Base-by-base conservation (phyloP, 768 basidiomycete genomes). In the Leccinum variicolor region DNA sequence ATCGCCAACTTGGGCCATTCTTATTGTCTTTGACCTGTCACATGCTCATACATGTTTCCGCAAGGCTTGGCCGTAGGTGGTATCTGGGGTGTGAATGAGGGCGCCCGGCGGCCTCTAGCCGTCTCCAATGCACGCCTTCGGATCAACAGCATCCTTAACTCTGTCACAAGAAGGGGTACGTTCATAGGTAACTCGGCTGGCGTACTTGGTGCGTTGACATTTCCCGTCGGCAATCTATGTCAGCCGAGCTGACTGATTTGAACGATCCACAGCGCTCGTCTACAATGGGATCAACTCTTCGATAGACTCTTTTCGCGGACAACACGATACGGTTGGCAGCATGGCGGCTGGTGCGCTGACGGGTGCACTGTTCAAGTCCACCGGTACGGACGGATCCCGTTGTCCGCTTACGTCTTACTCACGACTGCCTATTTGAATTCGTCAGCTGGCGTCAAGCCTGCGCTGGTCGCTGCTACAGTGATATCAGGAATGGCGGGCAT, bases 141-240 rank as follows among this genome's bases (percentile, higher is more conserved):
- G 80, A 88, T 98, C 78, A 99, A 98, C 77, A 95, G 93, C 73
- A 77, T 99, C 60, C 83, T 99, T 64, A 99, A 98, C 81, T 91
- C 93, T 71, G 86, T 96, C 73, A 98, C 97, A 60, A 81, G 96
- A 77, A 84, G 97, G 76, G 97, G 97, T 31, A 96, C 93, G 48
- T 97, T 96, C 77, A 88, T 97, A 75, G 97, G 94, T 69, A 99
- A 98, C 80, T 97, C 94, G 69, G 92, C 95, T 72, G 97, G 97
- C 73, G 92, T 98, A 61, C 80, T 98, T 62, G 97, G 97, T 98
- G 68, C 74, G 91, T 83, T 71, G 62, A 58, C 62, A 65, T 60
- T 73, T 65, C 61, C 67, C 69, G 68, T 69, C 67, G 69, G 69
- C 66, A 64, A 54, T 45, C 39, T 50, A 25, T 52, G 58, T 29